Evolutionary conservation across 1,284 basidiomycete genomes (phyloP).

Genomic region (Rhodotorula mucilaginosa): DNA sequence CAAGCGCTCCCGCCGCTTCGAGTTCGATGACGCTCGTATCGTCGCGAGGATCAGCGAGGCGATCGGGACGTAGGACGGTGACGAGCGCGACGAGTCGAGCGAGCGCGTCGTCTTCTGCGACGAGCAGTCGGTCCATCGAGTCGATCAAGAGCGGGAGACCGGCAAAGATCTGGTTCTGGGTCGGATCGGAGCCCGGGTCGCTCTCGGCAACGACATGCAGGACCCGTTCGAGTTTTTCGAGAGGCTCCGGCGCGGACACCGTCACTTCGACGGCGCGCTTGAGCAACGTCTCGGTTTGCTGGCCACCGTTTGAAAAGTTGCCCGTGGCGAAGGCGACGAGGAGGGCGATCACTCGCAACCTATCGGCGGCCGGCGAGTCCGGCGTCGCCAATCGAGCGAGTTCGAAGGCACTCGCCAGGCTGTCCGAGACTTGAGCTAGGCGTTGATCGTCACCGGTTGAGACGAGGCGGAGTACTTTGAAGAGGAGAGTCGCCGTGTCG

Average conservation of each 20-base stretch:
- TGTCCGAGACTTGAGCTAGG: conserved; percentile 12
- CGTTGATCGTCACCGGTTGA: not conserved
- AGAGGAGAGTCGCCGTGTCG: conserved; percentile 22
- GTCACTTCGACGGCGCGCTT: no score
- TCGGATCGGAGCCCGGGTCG: no score
- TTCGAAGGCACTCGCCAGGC: conserved; percentile 16
- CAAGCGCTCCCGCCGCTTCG: no score
- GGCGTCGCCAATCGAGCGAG: conserved; percentile 6
- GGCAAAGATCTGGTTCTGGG: no score
- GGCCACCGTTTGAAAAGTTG: conserved; percentile 13
- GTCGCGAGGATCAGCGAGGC: no score
- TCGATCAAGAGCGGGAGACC: no score
- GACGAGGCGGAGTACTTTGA: conserved; percentile 17
- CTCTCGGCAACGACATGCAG: no score
- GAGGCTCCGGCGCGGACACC: no score
- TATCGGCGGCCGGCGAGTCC: not conserved
- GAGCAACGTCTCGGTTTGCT: no score
- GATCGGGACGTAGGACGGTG: not conserved
- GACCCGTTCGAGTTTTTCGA: no score
- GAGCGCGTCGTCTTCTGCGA: not conserved
- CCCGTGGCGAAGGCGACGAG: conserved; percentile 18
- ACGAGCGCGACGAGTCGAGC: conserved; percentile 2
- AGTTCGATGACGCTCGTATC: no score
- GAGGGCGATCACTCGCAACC: conserved; percentile 7
- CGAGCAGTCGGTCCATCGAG: no score